Base-by-base conservation (phyloP, 768 basidiomycete genomes). In the Boletales sp. region DNA sequence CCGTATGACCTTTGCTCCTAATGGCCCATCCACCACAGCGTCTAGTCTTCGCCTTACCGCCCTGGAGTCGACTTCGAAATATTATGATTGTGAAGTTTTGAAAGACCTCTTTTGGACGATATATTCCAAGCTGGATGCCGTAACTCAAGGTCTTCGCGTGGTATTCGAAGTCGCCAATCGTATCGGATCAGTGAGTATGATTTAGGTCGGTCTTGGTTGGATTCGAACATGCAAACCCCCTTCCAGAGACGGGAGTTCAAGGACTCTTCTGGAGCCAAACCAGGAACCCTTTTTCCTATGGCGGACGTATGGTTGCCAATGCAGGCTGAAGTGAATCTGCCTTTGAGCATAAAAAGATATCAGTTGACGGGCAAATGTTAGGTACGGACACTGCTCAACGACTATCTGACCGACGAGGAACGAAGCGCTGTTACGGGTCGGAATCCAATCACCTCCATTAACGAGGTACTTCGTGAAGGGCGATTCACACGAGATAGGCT, bases 61-160 rank as follows among this genome's bases (percentile, higher is more conserved):
- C 2, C 66, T 92, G 55, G 91, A 92, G 60, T 81, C 84, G 8
- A 80, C 84, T 15, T 72, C 82, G 0, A 87, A 84, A 54, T 78
- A 82, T 31, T 73, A 77, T 15, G 90, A 96, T 59, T 89, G 91
- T 52, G 93, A 95, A 61, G 87, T 88, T 13, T 67, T 99, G 47
- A 79, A 75, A 52, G 96, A 98, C 66, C 76, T 99, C 33, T 98
- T 98, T 68, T 98, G 95, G 95, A 96, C 95, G 2, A 64, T 95
- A 14, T 99, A 92, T 65, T 96, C 93, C 14, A 98, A 99, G 68
- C 62, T 99, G 41, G 87, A 94, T 62, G 96, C 96, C 30, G 89
- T 98, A 17, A 78, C 87, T 13, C 94, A 99, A 65, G 91, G 94
- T 10, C 73, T 96, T 54, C 76, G 94, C 46, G 86, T 96, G 5